These are phyloP conservation scores for Hermanozyma aechmeae DNA, from an alignment of 805 yeast genomes.

Conservation along the genomic window DNA sequence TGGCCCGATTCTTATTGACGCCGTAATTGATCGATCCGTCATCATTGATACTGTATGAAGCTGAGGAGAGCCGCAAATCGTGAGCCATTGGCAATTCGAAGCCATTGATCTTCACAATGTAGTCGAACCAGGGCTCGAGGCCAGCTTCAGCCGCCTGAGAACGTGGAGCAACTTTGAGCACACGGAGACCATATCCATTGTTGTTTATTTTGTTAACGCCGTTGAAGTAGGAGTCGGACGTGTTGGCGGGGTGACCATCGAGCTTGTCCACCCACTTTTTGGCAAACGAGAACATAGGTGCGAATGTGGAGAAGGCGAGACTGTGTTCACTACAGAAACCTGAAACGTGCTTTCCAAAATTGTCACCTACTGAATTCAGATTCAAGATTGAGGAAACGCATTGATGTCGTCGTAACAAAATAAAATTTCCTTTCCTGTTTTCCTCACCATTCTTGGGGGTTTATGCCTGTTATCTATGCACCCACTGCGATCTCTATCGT, in stretches of 20 bases:
- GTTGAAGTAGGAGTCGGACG: constrained; percentile 27
- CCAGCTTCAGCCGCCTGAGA: no score
- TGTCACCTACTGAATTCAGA: no score
- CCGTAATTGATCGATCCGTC: constrained; percentile 34
- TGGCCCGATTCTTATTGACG: constrained; percentile 24
- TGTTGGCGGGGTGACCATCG: constrained; percentile 16
- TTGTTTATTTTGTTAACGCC: constrained; percentile 22
- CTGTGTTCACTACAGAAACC: constrained; percentile 1
- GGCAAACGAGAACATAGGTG: constrained; percentile 34
- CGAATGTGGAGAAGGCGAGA: constrained; percentile 1
- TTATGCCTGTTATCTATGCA: no score
- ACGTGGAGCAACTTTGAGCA: constrained; percentile 6
- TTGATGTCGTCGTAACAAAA: no score
- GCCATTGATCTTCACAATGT: constrained; percentile 70
- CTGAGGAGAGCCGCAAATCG: no score
- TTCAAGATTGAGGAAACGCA: no score
- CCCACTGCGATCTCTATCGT: no score
- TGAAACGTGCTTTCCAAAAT: no score
- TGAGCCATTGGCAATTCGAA: constrained; percentile 40
- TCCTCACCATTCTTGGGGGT: no score
- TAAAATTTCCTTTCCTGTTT: no score
- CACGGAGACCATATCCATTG: constrained; percentile 32
- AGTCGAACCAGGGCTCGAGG: constrained; percentile 83
- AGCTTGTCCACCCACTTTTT: constrained; percentile 32
- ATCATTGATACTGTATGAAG: constrained; percentile 26